phyloP scores from a whole-genome alignment of 1,284 basidiomycete species.

The Schizophyllum amplum region DNA sequence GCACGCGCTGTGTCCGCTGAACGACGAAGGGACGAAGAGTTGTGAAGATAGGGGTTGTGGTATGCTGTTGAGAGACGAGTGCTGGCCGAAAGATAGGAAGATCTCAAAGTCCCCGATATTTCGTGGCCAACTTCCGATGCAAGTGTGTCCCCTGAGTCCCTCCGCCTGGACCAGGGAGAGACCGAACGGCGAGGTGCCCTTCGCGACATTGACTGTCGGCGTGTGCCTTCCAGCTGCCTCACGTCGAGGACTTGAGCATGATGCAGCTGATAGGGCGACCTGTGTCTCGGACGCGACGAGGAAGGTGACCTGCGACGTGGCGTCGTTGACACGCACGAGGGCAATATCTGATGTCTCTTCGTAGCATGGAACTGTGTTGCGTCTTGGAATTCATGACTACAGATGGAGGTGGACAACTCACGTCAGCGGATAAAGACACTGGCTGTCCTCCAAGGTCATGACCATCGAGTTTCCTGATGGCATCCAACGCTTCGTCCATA shows the following conservation, averaged over 20 bases:
- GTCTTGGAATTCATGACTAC: neutral
- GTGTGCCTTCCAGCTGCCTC: neutral
- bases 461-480: constrained; percentile 22
- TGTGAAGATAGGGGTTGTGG: neutral
- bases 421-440: constrained; percentile 13
- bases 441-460: constrained; percentile 20
- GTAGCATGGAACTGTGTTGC: neutral
- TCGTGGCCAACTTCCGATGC: neutral
- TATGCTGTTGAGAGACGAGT: neutral
- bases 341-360: neutral
- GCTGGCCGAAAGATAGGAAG: neutral
- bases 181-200: neutral
- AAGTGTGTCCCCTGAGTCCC: neutral
- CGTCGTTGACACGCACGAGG: too few relatives aligned
- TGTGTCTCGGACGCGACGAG: neutral
- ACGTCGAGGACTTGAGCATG: neutral
- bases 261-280: neutral
- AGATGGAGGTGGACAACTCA: neutral
- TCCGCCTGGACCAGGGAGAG: neutral
- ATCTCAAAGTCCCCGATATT: too few relatives aligned
- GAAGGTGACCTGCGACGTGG: neutral
- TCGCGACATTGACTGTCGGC: neutral
- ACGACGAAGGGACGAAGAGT: neutral
- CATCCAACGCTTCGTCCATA: constrained; percentile 23
- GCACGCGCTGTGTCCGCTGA: too few relatives aligned